These are phyloP conservation scores for Nemania diffusa DNA, from an alignment of 2,329 filamentous ascomycete species.

Conservation along the genomic window DNA sequence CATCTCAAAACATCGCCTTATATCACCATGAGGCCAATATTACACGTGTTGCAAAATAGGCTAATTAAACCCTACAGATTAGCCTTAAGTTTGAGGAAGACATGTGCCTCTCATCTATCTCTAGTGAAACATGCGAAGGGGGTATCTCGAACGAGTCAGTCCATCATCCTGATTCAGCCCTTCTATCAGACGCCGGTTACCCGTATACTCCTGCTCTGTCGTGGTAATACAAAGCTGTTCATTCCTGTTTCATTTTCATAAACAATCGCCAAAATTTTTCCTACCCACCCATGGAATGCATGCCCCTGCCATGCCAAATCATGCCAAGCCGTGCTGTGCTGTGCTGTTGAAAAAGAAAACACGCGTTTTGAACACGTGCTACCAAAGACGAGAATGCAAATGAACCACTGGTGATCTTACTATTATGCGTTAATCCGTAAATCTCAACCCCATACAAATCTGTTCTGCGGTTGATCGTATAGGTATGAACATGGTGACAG, in stretches of 20 bases:
- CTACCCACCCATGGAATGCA: slow-evolving; percentile 29
- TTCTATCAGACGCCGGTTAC: slow-evolving; percentile 35
- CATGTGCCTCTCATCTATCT: slow-evolving; percentile 26
- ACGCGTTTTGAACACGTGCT: slow-evolving; percentile 11
- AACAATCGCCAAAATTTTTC: slow-evolving; percentile 29
- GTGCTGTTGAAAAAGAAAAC: slow-evolving; percentile 17
- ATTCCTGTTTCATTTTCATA: slow-evolving; percentile 23
- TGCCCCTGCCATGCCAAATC: slow-evolving; percentile 20
- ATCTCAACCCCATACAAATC: background rate
- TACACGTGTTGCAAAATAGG: background rate
- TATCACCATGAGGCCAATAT: background rate
- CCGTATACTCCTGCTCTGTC: slow-evolving; percentile 30
- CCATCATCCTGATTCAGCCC: slow-evolving; percentile 30
- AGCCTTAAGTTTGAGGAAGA: background rate
- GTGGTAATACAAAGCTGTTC: slow-evolving; percentile 32
- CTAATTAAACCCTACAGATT: slow-evolving; percentile 2
- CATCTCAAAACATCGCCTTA: background rate
- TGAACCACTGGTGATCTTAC: slow-evolving; percentile 1
- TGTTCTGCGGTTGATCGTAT: background rate
- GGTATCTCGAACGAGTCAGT: slow-evolving; percentile 40
- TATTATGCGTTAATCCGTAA: slow-evolving; percentile 6
- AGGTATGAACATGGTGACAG: slow-evolving; percentile 4
- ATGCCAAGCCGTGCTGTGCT: slow-evolving; percentile 23
- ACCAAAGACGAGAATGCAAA: slow-evolving; percentile 22
- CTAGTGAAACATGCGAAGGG: slow-evolving; percentile 33